Conservation (phyloP, 768 basidiomycete species). For the Fomitopsis pulvina region DNA sequence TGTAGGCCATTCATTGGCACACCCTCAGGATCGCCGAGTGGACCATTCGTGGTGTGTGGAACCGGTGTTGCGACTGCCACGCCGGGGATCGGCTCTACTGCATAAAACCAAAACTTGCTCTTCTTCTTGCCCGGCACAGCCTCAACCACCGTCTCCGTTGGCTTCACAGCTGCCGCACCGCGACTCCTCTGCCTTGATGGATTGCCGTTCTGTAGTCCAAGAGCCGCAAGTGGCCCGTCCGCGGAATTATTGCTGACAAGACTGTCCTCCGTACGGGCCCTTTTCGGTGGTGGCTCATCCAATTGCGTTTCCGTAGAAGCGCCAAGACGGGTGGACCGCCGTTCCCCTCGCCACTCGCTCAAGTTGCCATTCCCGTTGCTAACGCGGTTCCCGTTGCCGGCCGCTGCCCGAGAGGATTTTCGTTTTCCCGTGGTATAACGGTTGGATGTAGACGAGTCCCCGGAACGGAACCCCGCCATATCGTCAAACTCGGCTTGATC, state of each 20-base stretch:
- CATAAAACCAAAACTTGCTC: slow-evolving; percentile 87
- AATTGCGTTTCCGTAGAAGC: slow-evolving; percentile 43
- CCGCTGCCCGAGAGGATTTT: slow-evolving; percentile 37
- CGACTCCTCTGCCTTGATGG: slow-evolving; percentile 42
- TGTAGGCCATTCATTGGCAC: not conserved
- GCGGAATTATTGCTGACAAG: slow-evolving; percentile 27
- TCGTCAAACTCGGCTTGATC: slow-evolving; percentile 41
- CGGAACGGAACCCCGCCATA: slow-evolving; percentile 24
- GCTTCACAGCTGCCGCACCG: slow-evolving; percentile 62
- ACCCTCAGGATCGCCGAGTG: not conserved
- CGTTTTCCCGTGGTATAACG: slow-evolving; percentile 23
- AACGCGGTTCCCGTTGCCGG: slow-evolving; percentile 41
- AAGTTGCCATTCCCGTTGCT: slow-evolving; percentile 42
- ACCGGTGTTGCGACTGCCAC: slow-evolving; percentile 3
- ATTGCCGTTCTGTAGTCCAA: slow-evolving; percentile 21
- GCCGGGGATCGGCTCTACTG: slow-evolving; percentile 61
- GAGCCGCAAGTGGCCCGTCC: slow-evolving; percentile 18
- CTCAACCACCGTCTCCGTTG: slow-evolving; percentile 69
- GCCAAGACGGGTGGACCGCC: slow-evolving; percentile 63
- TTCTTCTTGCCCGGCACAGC: slow-evolving; percentile 74
- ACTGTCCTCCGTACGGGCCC: slow-evolving; percentile 75
- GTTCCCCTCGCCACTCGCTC: slow-evolving; percentile 67
- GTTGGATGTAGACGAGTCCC: slow-evolving; percentile 11
- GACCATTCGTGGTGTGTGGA: not conserved
- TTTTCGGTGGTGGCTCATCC: slow-evolving; percentile 53